Evolutionary conservation across 805 yeast genomes (phyloP).

Genomic region (Yarrowia sp.): DNA sequence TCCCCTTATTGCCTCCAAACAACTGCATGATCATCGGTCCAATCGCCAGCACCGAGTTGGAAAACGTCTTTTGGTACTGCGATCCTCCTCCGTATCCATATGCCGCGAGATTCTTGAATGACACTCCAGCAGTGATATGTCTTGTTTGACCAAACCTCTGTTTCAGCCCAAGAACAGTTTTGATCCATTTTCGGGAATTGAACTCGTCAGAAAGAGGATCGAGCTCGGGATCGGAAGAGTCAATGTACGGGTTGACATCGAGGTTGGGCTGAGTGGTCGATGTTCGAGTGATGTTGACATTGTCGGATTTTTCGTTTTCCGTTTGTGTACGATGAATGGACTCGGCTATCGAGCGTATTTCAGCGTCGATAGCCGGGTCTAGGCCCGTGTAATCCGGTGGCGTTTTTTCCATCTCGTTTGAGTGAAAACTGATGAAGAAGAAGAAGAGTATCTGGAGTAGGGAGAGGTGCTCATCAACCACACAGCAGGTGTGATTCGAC

Average conservation of each 20-base stretch:
- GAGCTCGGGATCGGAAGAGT: conserved; percentile 45
- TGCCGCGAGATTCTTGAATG: conserved; percentile 57
- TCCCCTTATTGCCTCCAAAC: conserved; percentile 35
- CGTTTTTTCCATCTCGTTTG: background rate
- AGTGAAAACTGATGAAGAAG: too few species aligned
- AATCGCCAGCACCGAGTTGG: conserved; percentile 49
- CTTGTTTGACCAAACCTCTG: conserved; percentile 34
- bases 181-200: conserved; percentile 60
- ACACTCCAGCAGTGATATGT: conserved; percentile 52
- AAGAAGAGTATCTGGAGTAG: too few species aligned
- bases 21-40: conserved; percentile 35
- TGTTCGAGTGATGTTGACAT: too few species aligned
- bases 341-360: conserved; percentile 14
- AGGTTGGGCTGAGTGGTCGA: background rate
- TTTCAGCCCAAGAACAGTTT: conserved; percentile 50
- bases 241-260: conserved; percentile 34
- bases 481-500: background rate
- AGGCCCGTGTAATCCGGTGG: conserved; percentile 4
- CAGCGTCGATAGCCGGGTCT: conserved; percentile 3
- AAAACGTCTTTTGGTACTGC: conserved; percentile 61
- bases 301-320: background rate
- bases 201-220: conserved; percentile 61
- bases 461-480: background rate
- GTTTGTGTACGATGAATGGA: background rate
- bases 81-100: conserved; percentile 60